These are phyloP conservation scores for Babesia microti DNA, from an alignment of 169 alveolate genomes.

Conservation along the genomic window DNA sequence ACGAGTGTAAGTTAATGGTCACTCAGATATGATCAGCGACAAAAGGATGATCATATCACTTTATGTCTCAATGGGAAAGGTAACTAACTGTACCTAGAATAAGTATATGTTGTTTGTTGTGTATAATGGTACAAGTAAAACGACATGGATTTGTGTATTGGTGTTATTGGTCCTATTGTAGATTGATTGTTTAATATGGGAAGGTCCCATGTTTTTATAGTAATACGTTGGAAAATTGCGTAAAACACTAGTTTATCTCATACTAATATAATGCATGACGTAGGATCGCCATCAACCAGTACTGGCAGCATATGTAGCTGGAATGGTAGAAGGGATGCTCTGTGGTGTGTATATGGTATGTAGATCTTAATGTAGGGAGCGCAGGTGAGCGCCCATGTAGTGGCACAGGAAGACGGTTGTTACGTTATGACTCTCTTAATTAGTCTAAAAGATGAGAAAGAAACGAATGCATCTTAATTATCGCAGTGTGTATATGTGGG, in stretches of 20 bases:
- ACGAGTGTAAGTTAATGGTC: slow-evolving; percentile 28
- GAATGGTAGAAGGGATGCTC: slow-evolving; percentile 45
- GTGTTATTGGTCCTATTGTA: too few relatives aligned
- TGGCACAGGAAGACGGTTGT: slow-evolving; percentile 7
- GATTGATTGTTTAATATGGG: too few relatives aligned
- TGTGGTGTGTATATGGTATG: slow-evolving; percentile 27
- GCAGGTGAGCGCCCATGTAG: slow-evolving; percentile 35
- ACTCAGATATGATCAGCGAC: slow-evolving; percentile 38
- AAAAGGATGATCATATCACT: slow-evolving; percentile 28
- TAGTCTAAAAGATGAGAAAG: slow-evolving; percentile 4
- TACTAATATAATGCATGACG: neutral
- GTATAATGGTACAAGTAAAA: too few relatives aligned
- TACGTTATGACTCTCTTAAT: slow-evolving; percentile 23
- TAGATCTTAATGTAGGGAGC: slow-evolving; percentile 13
- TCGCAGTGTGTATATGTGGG: neutral
- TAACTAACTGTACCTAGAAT: too few relatives aligned
- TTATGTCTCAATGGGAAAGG: slow-evolving; percentile 36
- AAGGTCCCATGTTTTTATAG: too few relatives aligned
- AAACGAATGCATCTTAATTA: neutral
- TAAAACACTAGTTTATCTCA: neutral
- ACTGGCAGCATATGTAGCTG: slow-evolving; percentile 40
- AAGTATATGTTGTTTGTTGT: too few relatives aligned
- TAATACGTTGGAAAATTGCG: too few relatives aligned
- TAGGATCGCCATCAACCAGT: slow-evolving; percentile 38
- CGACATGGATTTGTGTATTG: too few relatives aligned